Base-by-base conservation (phyloP, 768 basidiomycete species). In the Naganishia kalamii region DNA sequence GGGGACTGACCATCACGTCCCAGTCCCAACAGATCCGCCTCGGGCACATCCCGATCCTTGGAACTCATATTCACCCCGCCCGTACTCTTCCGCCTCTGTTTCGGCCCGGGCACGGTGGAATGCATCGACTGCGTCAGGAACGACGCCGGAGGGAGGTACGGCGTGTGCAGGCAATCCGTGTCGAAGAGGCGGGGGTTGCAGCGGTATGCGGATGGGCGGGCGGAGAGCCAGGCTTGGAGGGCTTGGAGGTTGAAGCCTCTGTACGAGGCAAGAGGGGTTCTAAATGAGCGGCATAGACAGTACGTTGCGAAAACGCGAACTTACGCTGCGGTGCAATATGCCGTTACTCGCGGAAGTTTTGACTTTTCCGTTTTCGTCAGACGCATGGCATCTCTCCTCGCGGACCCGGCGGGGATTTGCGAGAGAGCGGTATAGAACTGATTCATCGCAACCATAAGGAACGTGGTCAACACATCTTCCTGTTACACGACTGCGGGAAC, bases 391-490 rank as follows among this genome's bases (percentile, higher is more conserved):
- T 97, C 93, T 65, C 90, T 83, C 46, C 91, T 85, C 8, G 93
- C 93, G 23, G 92, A 91, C 3, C 93, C 93, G 48, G 90, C 91
- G 2, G 93, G 92, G 59, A 97, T 97, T 35, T 90, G 85, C 4
- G 89, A 88, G 65, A 97, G 86, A 80, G 94, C 92, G 70, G 90
- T 90, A 77, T 93, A 93, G n/a, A 89, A 88, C 89, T 92, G 59
- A 7, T 43, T 11, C 33, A n/a, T n/a, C n/a, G n/a, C n/a, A n/a
- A n/a, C n/a, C n/a, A n/a, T n/a, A n/a, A n/a, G n/a, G 12, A 33
- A 35, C 33, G n/a, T 11, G 47, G 12, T 37, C 19, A 40, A n/a
- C 29, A 19, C 17, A 3, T 19, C 30, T 41, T 10, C 2, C 12
- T 5, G 43, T 43, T 60, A 11, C n/a, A 44, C 25, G 33, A 43